A percentile compares a stretch with the other conserved stretches of the same genome.
These are phyloP conservation scores for Neoboletus subvelutipes DNA, from an alignment of 768 basidiomycete genomes.

Conservation along the genomic window DNA sequence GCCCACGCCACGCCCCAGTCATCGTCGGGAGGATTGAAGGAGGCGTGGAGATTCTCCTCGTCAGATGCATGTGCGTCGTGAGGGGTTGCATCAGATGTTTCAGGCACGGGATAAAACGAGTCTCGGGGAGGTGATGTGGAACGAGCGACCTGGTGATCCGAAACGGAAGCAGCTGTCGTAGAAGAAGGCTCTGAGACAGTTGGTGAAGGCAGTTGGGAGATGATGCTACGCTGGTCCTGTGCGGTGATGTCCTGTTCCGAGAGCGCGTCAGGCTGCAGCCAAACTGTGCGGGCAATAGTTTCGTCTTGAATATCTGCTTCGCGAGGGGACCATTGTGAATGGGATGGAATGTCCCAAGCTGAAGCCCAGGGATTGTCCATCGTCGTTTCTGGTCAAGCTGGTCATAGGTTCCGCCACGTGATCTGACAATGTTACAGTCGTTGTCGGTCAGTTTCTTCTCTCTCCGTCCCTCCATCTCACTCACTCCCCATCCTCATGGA, in stretches of 20 bases:
- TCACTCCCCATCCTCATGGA: slow-evolving; percentile 13
- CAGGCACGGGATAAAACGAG: slow-evolving; percentile 1
- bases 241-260: not conserved
- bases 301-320: not conserved
- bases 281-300: slow-evolving; percentile 41
- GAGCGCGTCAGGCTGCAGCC: slow-evolving; percentile 29
- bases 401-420: slow-evolving; percentile 14
- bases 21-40: not conserved
- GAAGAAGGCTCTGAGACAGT: not conserved
- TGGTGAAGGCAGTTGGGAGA: not conserved
- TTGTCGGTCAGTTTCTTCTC: slow-evolving; percentile 4
- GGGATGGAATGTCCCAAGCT: not conserved
- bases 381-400: not conserved
- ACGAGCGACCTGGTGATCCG: not conserved
- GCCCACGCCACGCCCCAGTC: slow-evolving; percentile 48
- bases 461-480: not conserved
- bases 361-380: slow-evolving; percentile 73
- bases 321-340: not conserved
- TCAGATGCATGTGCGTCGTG: slow-evolving; percentile 14
- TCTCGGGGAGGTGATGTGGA: not conserved
- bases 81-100: slow-evolving; percentile 30
- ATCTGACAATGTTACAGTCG: slow-evolving; percentile 9
- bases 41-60: not conserved
- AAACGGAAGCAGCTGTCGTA: not conserved
- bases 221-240: not conserved